Evolutionary conservation across 768 basidiomycete species (phyloP).

Genomic region (Coprinellus micaceus): DNA sequence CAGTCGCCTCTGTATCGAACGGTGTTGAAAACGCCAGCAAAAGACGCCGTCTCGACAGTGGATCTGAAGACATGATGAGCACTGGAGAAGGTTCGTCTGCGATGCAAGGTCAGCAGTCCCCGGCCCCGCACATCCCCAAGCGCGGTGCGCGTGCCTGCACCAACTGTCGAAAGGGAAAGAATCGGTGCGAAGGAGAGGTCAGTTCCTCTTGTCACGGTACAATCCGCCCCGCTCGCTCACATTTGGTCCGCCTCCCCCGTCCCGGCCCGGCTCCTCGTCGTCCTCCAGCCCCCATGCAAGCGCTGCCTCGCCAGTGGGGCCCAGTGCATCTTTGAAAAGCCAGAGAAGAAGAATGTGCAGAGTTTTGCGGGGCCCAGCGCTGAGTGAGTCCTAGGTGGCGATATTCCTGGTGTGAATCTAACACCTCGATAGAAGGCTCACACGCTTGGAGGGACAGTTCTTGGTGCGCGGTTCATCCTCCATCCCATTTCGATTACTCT

Average conservation of each 20-base stretch:
- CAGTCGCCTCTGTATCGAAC: slow-evolving; percentile 54
- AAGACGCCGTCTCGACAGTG: slow-evolving; percentile 48
- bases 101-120: slow-evolving; percentile 19
- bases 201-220: slow-evolving; percentile 31
- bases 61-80: slow-evolving; percentile 32
- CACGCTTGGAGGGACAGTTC: slow-evolving; percentile 83
- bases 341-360: slow-evolving; percentile 77
- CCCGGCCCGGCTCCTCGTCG: slow-evolving; percentile 62
- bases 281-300: slow-evolving; percentile 78
- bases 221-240: slow-evolving; percentile 48
- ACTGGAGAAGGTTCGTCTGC: slow-evolving; percentile 30
- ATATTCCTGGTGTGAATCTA: slow-evolving; percentile 13
- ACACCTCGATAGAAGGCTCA: slow-evolving; percentile 57
- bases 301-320: slow-evolving; percentile 82
- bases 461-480: slow-evolving; percentile 43
- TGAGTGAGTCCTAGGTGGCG: slow-evolving; percentile 50
- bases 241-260: slow-evolving; percentile 62
- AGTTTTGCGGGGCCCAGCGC: slow-evolving; percentile 59
- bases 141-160: slow-evolving; percentile 88
- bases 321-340: slow-evolving; percentile 85
- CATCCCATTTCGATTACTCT: background rate
- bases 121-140: slow-evolving; percentile 73
- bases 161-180: slow-evolving; percentile 87
- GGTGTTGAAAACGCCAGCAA: slow-evolving; percentile 53
- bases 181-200: slow-evolving; percentile 91